A percentile compares a stretch with the other conserved stretches of the same genome.
These are phyloP conservation scores for Lentinus tigrinus DNA, from an alignment of 768 basidiomycete genomes.

Conservation along the genomic window DNA sequence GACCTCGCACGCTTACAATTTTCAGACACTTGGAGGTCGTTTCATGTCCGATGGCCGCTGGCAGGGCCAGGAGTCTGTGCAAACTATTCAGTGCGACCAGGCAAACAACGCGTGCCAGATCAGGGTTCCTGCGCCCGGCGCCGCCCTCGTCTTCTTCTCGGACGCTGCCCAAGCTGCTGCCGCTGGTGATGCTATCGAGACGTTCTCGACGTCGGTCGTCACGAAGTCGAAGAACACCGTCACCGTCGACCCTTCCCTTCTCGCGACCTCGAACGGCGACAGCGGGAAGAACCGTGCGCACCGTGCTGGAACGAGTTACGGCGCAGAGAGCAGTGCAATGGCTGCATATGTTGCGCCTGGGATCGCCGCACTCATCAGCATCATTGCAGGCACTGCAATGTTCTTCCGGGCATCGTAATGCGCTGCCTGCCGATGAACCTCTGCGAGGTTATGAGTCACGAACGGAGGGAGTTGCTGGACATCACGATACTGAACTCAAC, in stretches of 20 bases:
- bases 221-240: constrained; percentile 52
- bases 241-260: constrained; percentile 48
- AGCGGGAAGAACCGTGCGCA: constrained; percentile 30
- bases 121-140: constrained; percentile 64
- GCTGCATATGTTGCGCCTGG: constrained; percentile 10
- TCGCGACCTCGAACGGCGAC: constrained; percentile 64
- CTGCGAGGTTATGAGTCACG: background rate
- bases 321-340: constrained; percentile 9
- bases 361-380: constrained; percentile 6
- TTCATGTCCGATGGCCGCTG: constrained; percentile 69
- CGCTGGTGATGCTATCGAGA: constrained; percentile 34
- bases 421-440: background rate
- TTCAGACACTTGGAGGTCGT: constrained; percentile 55
- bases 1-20: constrained; percentile 4
- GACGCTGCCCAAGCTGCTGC: constrained; percentile 37
- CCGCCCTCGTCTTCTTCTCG: constrained; percentile 71
- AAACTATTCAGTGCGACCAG: constrained; percentile 58
- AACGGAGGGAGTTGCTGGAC: background rate
- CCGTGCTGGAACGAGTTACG: constrained; percentile 14
- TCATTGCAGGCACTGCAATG: constrained; percentile 8
- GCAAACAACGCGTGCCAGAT: constrained; percentile 52
- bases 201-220: constrained; percentile 49
- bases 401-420: background rate
- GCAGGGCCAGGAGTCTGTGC: constrained; percentile 49
- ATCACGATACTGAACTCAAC: background rate